Conservation (phyloP, 1,284 basidiomycete species). For the Phellinidium pouzarii region DNA sequence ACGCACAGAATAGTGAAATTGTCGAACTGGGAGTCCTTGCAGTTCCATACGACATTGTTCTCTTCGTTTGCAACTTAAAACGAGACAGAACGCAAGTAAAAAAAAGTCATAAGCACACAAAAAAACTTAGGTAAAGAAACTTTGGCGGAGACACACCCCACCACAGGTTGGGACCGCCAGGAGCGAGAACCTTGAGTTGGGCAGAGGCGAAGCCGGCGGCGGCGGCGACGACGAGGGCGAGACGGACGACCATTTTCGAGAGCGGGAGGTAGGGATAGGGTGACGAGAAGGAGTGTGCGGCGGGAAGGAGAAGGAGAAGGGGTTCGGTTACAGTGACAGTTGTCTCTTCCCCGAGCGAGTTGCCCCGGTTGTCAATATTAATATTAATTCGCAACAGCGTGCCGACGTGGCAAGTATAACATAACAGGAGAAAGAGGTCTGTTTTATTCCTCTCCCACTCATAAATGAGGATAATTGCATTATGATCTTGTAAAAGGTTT, state of each 20-base stretch:
- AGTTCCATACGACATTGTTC: slow-evolving; percentile 39
- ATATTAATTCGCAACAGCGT: no score
- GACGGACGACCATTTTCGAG: slow-evolving; percentile 32
- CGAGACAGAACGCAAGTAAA: slow-evolving; percentile 6
- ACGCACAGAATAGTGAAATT: slow-evolving; percentile 39
- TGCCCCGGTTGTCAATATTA: background rate
- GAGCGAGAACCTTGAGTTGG: slow-evolving; percentile 30
- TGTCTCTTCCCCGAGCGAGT: no score
- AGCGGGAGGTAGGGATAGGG: background rate
- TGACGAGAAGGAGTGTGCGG: background rate
- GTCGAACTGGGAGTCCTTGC: slow-evolving; percentile 28
- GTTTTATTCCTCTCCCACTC: no score
- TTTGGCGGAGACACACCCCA: slow-evolving; percentile 36
- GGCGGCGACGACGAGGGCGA: slow-evolving; percentile 28
- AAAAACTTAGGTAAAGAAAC: background rate
- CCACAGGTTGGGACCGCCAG: slow-evolving; percentile 36
- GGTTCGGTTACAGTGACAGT: no score
- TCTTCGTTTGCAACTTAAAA: slow-evolving; percentile 27
- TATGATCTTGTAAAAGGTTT: no score
- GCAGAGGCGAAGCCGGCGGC: slow-evolving; percentile 31
- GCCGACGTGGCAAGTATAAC: background rate
- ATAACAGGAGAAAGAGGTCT: background rate
- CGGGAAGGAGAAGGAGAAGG: background rate
- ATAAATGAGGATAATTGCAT: no score
- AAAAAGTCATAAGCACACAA: background rate